Evolutionary conservation across 352 stramenopile species (phyloP), one percentile per base, ranked within the genome.

Genomic region (Thraustotheca clavata): DNA sequence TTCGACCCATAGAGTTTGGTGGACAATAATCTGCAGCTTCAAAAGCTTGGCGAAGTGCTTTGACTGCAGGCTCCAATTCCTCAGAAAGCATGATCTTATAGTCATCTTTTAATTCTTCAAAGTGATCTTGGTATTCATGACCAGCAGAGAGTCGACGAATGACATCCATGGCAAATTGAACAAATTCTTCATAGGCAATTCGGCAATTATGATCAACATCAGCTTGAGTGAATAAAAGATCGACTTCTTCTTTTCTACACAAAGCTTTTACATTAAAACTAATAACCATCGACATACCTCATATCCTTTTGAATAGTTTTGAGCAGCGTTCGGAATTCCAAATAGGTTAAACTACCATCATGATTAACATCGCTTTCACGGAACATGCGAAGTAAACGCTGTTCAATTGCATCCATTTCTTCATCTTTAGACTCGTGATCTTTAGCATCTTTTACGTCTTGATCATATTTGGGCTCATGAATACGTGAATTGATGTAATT

Each of bases 181-280:
- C 38, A 33, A 65, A 65, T 27, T 65, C 57, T 20, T 65, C 38
- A 32, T 54, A 65, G 20, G 43, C 32, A 33, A 65, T 54, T 40
- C 57, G 29, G 1, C 57, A 43, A 20, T 54, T 65, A 31, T 34
- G 18, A 32, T 65, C 57, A n/a, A 54, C 20, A 35, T 65, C 57
- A 20, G 57, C 57, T 54, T 65, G 57, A 3, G 57, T 65, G 39
- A 65, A 65, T 26, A 65, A 33, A 27, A 65, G 38, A 9, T 65
- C 36, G 38, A 65, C 40, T 4, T 55, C 35, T 43, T 65, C 57
- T 41, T 65, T 43, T 33, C 57, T 65, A 35, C 55, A n/a, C 7
- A 31, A n/a, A 0, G 34, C 38, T 18, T 43, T 18, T 43, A 9
- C 1, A 7, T 52, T 2, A 52, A 7, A 9, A 3, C 24, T 2